These are phyloP conservation scores for Serendipita sp. DNA, from an alignment of 768 basidiomycete species.

Conservation along the genomic window DNA sequence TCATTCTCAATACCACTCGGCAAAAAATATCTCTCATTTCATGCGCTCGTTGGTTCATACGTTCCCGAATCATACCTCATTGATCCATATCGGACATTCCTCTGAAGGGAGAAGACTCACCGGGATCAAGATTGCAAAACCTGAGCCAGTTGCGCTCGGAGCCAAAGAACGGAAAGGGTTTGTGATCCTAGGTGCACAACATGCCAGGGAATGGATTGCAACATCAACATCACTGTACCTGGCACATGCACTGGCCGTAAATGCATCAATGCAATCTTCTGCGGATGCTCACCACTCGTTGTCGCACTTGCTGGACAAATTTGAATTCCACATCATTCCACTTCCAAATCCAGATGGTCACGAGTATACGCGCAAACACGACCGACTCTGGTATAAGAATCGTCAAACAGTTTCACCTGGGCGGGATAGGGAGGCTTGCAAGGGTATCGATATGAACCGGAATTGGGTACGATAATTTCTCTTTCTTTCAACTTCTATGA, in stretches of 20 bases:
- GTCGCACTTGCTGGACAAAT: conserved; percentile 6
- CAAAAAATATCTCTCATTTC: neutral
- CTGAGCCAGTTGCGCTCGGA: conserved; percentile 10
- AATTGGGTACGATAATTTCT: conserved; percentile 21
- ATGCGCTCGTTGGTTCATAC: neutral
- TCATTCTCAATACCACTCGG: conserved; percentile 1
- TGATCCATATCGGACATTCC: conserved; percentile 39
- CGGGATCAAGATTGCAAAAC: conserved; percentile 32
- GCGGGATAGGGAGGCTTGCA: conserved; percentile 25
- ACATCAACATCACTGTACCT: conserved; percentile 57
- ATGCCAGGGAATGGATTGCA: conserved; percentile 76
- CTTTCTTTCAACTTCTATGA: conserved; percentile 9
- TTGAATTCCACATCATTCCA: conserved; percentile 49
- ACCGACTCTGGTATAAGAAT: conserved; percentile 68
- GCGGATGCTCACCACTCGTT: conserved; percentile 8
- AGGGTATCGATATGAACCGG: conserved; percentile 66
- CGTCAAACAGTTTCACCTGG: conserved; percentile 35
- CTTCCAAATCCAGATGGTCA: conserved; percentile 60
- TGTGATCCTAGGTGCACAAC: conserved; percentile 55
- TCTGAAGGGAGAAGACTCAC: conserved; percentile 43
- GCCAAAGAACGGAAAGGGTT: conserved; percentile 26
- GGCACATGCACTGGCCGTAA: conserved; percentile 47
- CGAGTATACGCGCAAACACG: conserved; percentile 50
- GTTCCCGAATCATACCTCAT: conserved; percentile 5
- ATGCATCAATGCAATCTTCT: conserved; percentile 25